phyloP scores from a whole-genome alignment of 1,284 basidiomycete genomes.

The Wolfiporia cocos region DNA sequence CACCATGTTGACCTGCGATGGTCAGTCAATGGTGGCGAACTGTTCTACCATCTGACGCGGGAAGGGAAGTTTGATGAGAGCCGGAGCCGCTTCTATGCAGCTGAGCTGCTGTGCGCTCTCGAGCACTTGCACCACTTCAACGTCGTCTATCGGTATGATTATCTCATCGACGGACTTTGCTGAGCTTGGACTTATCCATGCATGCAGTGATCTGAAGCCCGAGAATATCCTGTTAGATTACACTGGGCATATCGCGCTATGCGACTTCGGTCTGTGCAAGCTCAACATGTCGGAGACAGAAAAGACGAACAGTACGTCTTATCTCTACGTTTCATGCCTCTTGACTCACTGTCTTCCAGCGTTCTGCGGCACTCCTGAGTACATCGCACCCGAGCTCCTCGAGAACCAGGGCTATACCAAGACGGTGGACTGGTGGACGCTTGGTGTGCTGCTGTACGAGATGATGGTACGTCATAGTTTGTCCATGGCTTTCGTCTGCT shows the following conservation, averaged over 20 bases:
- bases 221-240: conserved; percentile 98
- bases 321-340: conserved; percentile 1
- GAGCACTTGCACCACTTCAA: conserved; percentile 98
- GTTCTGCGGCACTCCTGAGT: conserved; percentile 99
- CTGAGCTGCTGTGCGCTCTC: conserved; percentile 90
- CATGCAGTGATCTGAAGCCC: conserved; percentile 83
- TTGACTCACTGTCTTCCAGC: conserved; percentile 41
- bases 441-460: conserved; percentile 96
- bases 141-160: conserved; percentile 86
- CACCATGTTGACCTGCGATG: neutral
- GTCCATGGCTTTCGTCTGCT: conserved; percentile 2
- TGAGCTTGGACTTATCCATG: conserved; percentile 1
- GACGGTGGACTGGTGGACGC: conserved; percentile 99
- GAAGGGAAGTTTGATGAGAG: conserved; percentile 96
- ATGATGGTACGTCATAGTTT: conserved; percentile 89
- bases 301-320: conserved; percentile 87
- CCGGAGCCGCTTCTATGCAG: conserved; percentile 93
- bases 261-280: conserved; percentile 99
- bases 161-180: neutral
- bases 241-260: conserved; percentile 96
- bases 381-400: conserved; percentile 92
- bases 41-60: conserved; percentile 96
- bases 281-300: conserved; percentile 98
- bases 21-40: conserved; percentile 91
- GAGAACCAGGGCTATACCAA: conserved; percentile 98